Evolutionary conservation across 306 rosid species (phyloP).

Genomic region (Citrullus amarus): DNA sequence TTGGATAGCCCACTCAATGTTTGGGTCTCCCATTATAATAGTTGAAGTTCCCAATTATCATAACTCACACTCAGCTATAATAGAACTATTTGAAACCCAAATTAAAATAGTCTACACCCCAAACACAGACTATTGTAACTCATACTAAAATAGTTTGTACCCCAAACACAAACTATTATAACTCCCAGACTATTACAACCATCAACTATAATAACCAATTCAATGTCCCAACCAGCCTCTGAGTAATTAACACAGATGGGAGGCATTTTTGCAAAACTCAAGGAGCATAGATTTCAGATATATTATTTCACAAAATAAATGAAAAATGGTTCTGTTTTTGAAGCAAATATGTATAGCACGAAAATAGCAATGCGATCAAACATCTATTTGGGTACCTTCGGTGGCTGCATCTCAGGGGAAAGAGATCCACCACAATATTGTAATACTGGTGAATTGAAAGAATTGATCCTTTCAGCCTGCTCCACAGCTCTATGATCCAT

Average conservation of each 20-base stretch:
- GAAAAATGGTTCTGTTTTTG: neutral
- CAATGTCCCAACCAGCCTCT: neutral
- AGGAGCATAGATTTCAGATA: neutral
- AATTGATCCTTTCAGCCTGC: conserved; percentile 86
- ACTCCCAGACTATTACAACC: too few species aligned
- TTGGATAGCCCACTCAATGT: too few species aligned
- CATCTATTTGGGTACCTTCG: conserved; percentile 46
- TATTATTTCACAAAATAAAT: neutral
- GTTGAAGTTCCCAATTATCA: too few species aligned
- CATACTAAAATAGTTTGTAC: too few species aligned
- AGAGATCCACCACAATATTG: conserved; percentile 91
- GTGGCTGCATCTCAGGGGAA: conserved; percentile 99
- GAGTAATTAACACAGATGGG: neutral
- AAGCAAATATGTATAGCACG: neutral
- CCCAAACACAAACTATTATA: too few species aligned
- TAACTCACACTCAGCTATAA: too few species aligned
- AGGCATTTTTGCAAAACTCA: neutral
- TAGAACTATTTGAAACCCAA: too few species aligned
- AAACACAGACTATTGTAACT: too few species aligned
- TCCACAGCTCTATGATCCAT: conserved; percentile 97
- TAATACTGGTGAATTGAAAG: conserved; percentile 61
- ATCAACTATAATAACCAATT: too few species aligned
- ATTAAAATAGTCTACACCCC: too few species aligned
- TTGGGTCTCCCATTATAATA: too few species aligned
- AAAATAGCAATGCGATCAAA: neutral